These are phyloP conservation scores for Trichopus zeylanicus DNA, from an alignment of 116 monocot species.

Conservation along the genomic window DNA sequence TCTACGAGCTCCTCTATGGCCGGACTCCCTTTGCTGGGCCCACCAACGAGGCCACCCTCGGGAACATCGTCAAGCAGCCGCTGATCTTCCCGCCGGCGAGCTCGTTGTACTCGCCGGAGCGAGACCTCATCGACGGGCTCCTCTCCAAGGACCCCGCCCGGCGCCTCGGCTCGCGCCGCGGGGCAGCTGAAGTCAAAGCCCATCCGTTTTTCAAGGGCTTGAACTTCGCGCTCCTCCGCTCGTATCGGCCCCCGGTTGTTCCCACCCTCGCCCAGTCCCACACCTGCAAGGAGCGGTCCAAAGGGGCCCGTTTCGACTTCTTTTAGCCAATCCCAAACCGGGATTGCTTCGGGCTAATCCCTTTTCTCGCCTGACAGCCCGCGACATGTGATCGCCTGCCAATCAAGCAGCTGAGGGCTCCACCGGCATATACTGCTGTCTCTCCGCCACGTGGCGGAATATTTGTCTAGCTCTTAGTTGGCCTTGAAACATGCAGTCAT, in stretches of 20 bases:
- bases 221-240: constrained; percentile 73
- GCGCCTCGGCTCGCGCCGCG: constrained; percentile 48
- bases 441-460: too few species aligned
- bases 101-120: constrained; percentile 9
- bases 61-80: constrained; percentile 51
- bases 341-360: too few species aligned
- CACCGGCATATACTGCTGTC: too few species aligned
- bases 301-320: constrained; percentile 13
- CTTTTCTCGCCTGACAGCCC: too few species aligned
- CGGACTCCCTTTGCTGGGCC: constrained; percentile 68
- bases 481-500: too few species aligned
- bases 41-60: constrained; percentile 49
- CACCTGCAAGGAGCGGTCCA: constrained; percentile 7
- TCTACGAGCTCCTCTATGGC: constrained; percentile 76
- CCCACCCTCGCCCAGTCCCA: constrained; percentile 26
- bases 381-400: too few species aligned
- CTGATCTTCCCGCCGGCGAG: constrained; percentile 32
- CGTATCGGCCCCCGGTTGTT: constrained; percentile 51
- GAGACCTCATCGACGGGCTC: constrained; percentile 45
- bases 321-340: too few species aligned
- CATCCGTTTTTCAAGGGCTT: constrained; percentile 69
- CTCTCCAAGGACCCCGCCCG: constrained; percentile 47
- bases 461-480: too few species aligned
- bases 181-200: constrained; percentile 66
- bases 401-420: too few species aligned